phyloP scores from a whole-genome alignment of 805 yeast genomes.

The Yamadazyma tumulicola region DNA sequence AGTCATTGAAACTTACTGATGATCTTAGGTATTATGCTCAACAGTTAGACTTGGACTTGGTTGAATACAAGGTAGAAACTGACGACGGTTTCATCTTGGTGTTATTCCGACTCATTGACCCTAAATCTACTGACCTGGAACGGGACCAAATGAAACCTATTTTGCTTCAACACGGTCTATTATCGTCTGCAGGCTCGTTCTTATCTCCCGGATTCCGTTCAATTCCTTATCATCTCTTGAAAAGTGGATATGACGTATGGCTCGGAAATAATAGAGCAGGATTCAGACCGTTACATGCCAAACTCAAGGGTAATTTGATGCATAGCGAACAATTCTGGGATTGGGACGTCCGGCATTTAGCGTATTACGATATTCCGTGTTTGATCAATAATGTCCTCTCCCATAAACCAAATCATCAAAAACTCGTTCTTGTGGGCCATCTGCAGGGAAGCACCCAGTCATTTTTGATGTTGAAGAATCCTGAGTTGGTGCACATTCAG shows the following conservation, averaged over 20 bases:
- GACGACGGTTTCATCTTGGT: slow-evolving; percentile 76
- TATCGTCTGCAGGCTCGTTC: slow-evolving; percentile 84
- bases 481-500: slow-evolving; percentile 33
- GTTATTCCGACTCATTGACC: slow-evolving; percentile 60
- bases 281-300: slow-evolving; percentile 62
- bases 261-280: slow-evolving; percentile 89
- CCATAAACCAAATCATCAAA: slow-evolving; percentile 35
- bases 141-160: slow-evolving; percentile 53
- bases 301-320: slow-evolving; percentile 30
- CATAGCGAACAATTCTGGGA: slow-evolving; percentile 70
- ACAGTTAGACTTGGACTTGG: slow-evolving; percentile 56
- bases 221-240: slow-evolving; percentile 54
- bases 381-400: slow-evolving; percentile 59
- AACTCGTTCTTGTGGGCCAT: slow-evolving; percentile 71
- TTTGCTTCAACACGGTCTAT: slow-evolving; percentile 76
- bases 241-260: slow-evolving; percentile 81
- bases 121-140: slow-evolving; percentile 29
- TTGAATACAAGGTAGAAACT: slow-evolving; percentile 60
- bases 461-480: slow-evolving; percentile 59
- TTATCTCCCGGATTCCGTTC: slow-evolving; percentile 81
- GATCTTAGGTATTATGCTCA: slow-evolving; percentile 68
- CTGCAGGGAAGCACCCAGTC: slow-evolving; percentile 93
- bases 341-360: slow-evolving; percentile 89
- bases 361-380: slow-evolving; percentile 70
- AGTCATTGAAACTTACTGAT: slow-evolving; percentile 27